Conservation (phyloP, 2,329 filamentous ascomycete species). For the Ophiosphaerella narmari region DNA sequence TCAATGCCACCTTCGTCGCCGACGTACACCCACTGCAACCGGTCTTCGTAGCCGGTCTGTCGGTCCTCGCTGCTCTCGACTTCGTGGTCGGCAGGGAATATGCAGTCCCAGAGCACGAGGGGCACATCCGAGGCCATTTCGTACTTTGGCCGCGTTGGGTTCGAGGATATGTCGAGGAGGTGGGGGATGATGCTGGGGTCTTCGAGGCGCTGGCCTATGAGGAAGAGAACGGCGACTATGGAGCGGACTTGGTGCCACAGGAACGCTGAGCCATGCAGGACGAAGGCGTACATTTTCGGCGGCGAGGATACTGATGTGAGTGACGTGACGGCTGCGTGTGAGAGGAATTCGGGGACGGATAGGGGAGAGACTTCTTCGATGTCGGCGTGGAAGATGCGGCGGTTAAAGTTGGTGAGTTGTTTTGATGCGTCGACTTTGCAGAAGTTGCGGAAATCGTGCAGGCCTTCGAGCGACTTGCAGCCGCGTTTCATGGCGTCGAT, state of each 20-base stretch:
- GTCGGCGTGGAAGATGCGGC: conserved; percentile 78
- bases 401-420: conserved; percentile 81
- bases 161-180: conserved; percentile 72
- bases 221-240: conserved; percentile 90
- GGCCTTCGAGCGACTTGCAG: conserved; percentile 77
- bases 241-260: conserved; percentile 98
- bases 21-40: conserved; percentile 77
- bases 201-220: conserved; percentile 88
- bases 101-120: conserved; percentile 93
- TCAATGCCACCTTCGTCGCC: conserved; percentile 65
- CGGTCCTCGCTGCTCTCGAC: conserved; percentile 45
- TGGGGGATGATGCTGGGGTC: conserved; percentile 71
- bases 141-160: conserved; percentile 81
- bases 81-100: conserved; percentile 67
- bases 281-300: conserved; percentile 81
- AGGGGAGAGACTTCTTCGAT: conserved; percentile 60
- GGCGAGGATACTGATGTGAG: conserved; percentile 6
- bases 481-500: conserved; percentile 84
- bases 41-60: conserved; percentile 58
- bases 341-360: conserved; percentile 32
- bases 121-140: conserved; percentile 89
- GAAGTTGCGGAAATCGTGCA: conserved; percentile 95
- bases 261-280: conserved; percentile 88
- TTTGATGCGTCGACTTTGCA: conserved; percentile 92
- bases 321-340: conserved; percentile 29